phyloP scores from a whole-genome alignment of 306 rosid genomes.

The Boehmeria nivea region DNA sequence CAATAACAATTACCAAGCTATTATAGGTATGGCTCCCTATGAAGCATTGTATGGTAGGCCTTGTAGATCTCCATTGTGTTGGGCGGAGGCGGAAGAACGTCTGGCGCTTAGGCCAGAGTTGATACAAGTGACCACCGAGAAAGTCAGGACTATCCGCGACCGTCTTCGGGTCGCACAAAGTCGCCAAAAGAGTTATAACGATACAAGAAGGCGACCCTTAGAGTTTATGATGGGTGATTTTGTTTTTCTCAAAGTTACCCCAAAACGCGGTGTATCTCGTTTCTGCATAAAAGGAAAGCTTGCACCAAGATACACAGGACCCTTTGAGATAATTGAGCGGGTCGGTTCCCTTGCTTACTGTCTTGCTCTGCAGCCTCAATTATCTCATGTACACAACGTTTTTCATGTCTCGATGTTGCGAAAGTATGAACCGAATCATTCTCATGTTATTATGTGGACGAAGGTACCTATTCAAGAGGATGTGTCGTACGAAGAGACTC shows the following conservation, averaged over 20 bases:
- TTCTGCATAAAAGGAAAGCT: too few relatives aligned
- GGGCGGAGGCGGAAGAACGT: neutral
- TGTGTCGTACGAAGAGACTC: neutral
- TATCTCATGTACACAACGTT: neutral
- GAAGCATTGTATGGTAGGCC: neutral
- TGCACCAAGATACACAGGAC: too few relatives aligned
- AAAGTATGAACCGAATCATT: neutral
- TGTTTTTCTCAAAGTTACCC: too few relatives aligned
- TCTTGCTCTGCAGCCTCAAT: too few relatives aligned
- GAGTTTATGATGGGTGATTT: too few relatives aligned
- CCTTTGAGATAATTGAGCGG: too few relatives aligned
- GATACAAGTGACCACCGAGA: neutral
- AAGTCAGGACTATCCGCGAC: neutral
- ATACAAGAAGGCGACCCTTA: too few relatives aligned
- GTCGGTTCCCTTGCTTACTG: too few relatives aligned
- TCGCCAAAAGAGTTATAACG: neutral
- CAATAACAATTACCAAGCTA: neutral
- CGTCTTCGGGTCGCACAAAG: neutral
- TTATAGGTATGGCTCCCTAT: neutral
- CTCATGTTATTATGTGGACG: neutral
- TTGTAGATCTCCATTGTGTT: neutral
- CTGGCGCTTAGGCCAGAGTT: neutral
- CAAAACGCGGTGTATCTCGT: too few relatives aligned
- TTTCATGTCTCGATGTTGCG: neutral
- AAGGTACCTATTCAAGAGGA: neutral